Conservation (phyloP, 179 eudicot species). For the Beta lomatogona region DNA sequence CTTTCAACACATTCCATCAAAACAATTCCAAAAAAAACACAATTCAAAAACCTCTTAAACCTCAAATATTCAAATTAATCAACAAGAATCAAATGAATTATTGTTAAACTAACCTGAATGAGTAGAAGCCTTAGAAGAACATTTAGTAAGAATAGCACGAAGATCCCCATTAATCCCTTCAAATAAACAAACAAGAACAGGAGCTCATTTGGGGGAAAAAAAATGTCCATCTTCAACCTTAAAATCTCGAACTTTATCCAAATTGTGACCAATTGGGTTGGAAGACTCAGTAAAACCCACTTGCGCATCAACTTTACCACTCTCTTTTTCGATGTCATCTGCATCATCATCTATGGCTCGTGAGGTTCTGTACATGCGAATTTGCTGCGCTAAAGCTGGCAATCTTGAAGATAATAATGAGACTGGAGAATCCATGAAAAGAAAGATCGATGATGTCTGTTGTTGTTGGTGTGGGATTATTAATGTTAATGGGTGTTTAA, state of each 20-base stretch:
- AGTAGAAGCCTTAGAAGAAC: conserved; percentile 84
- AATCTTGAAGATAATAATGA: too few relatives aligned
- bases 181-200: conserved; percentile 81
- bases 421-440: too few relatives aligned
- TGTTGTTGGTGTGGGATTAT: too few relatives aligned
- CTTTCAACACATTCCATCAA: too few relatives aligned
- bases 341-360: conserved; percentile 20
- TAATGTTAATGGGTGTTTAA: too few relatives aligned
- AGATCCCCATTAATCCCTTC: conserved; percentile 66
- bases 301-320: conserved; percentile 58
- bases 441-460: too few relatives aligned
- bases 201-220: conserved; percentile 69
- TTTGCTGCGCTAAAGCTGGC: too few relatives aligned
- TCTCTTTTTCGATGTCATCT: conserved; percentile 39
- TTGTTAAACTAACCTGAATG: conserved; percentile 63
- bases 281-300: conserved; percentile 76
- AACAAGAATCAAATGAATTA: neutral
- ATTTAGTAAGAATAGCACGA: conserved; percentile 81
- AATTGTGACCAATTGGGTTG: conserved; percentile 43
- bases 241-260: conserved; percentile 20
- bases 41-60: neutral
- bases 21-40: too few relatives aligned
- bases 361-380: too few relatives aligned
- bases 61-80: neutral
- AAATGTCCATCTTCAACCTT: too few relatives aligned